Evolutionary conservation across 2,329 filamentous ascomycete genomes (phyloP), one percentile per base, ranked within the genome.

Genomic region (Fusarium tjaetaba): DNA sequence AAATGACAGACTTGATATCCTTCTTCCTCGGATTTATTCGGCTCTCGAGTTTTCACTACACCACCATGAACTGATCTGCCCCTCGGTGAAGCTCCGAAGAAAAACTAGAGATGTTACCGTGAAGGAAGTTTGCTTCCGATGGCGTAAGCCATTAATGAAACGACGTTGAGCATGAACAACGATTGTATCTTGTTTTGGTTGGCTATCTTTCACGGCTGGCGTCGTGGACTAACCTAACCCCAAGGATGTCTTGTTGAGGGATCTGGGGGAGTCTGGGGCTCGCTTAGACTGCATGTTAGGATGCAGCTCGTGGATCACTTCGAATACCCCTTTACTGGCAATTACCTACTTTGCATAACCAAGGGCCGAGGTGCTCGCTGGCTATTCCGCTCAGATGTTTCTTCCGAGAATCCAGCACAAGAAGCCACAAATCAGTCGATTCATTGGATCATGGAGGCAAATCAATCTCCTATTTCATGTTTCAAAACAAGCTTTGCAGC

Each of bases 61-160:
- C 43, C 45, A 53, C 28, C 38, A 13, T 48, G 28, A 6, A 11
- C 30, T 42, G 16, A 39, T 39, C 13, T 38, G 20, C 24, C 6
- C 5, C 30, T 74, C 71, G 71, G 71, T 22, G 60, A 74, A 72
- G 68, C 52, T 74, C 71, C 68, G 71, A 68, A 28, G 14, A n/a
- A 6, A 15, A 34, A 45, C 8, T n/a, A 38, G 24, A n/a, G n/a
- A 42, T 38, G 3, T 7, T 22, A 15, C 30, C 26, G 26, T 48
- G 11, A 20, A 36, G 43, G 24, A 48, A 14, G 34, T 60, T 39
- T n/a, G 52, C 11, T 38, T 61, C 57, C 53, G 49, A 34, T 55
- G 18, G 32, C 58, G n/a, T 58, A 11, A 56, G 45, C 55, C 52
- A 65, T 52, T 26, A 39, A 60, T 20, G 28, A 11, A 20, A 28